Conservation (phyloP, 208 protist species). For the Novymonas esmeraldas region DNA sequence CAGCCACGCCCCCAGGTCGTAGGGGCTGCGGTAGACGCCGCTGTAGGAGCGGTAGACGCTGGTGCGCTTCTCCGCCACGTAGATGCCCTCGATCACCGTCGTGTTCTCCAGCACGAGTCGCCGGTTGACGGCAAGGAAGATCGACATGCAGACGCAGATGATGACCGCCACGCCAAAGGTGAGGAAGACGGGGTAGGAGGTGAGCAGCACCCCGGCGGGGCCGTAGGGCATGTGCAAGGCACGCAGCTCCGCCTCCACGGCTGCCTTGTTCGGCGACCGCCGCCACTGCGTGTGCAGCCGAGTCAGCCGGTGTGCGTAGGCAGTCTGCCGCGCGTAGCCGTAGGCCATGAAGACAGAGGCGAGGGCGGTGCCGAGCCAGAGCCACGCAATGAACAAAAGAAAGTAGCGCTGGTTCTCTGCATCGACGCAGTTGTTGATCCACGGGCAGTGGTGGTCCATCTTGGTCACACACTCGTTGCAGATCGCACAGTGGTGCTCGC, state of each 20-base stretch:
- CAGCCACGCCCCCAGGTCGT: conserved; percentile 65
- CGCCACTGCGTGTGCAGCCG: conserved; percentile 12
- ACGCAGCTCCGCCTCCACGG: conserved; percentile 9
- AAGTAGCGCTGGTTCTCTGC: conserved; percentile 87
- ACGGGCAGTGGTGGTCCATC: conserved; percentile 94
- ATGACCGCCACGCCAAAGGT: conserved; percentile 31
- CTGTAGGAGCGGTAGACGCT: conserved; percentile 26
- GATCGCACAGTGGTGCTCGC: conserved; percentile 86
- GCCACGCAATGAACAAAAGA: conserved; percentile 62
- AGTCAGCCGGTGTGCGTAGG: conserved; percentile 19
- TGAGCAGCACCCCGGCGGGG: conserved; percentile 26
- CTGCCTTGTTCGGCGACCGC: conserved; percentile 3
- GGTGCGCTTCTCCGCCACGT: conserved; percentile 44
- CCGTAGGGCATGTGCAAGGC: conserved; percentile 38
- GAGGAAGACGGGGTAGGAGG: conserved; percentile 35
- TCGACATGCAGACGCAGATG: conserved; percentile 54
- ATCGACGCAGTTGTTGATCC: conserved; percentile 91
- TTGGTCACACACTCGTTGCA: conserved; percentile 79
- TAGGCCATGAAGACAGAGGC: conserved; percentile 37
- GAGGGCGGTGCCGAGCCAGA: conserved; percentile 44
- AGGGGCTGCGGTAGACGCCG: conserved; percentile 60
- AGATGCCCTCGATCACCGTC: conserved; percentile 61
- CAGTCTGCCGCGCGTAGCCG: conserved; percentile 22
- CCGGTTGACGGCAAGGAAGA: conserved; percentile 48
- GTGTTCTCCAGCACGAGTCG: conserved; percentile 53